Evolutionary conservation across 495 filamentous ascomycete species (phyloP).

Genomic region (Clohesyomyces aquaticus): DNA sequence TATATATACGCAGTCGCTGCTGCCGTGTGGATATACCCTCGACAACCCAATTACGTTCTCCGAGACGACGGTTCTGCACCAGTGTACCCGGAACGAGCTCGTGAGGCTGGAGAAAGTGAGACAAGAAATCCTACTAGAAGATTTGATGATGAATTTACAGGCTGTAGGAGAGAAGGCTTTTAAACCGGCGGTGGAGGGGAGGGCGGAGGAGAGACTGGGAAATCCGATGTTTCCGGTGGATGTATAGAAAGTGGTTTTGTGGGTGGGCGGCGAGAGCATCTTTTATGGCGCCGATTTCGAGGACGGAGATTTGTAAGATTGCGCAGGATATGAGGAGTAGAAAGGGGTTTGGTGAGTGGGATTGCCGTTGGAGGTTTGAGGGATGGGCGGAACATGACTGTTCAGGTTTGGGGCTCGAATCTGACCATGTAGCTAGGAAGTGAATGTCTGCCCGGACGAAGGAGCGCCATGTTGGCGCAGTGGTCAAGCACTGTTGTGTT

Average conservation of each 20-base stretch:
- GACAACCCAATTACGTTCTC: constrained; percentile 6
- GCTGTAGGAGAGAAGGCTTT: constrained; percentile 14
- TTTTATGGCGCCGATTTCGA: constrained; percentile 1
- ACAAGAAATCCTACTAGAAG: too few species aligned
- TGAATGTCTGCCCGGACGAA: too few species aligned
- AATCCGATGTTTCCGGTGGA: constrained; percentile 20
- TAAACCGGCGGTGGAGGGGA: background rate
- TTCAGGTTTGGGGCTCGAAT: background rate
- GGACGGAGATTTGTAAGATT: background rate
- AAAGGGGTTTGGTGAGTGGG: constrained; percentile 21
- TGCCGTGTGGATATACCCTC: constrained; percentile 1
- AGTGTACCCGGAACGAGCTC: constrained; percentile 3
- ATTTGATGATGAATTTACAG: constrained; percentile 11
- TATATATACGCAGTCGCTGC: background rate
- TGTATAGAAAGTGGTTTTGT: constrained; percentile 15
- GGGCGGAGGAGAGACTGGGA: constrained; percentile 1
- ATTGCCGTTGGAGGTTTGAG: background rate
- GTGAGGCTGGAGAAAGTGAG: too few species aligned
- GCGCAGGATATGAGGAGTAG: constrained; percentile 7
- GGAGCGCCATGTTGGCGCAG: too few species aligned
- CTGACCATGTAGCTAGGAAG: too few species aligned
- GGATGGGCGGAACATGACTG: background rate
- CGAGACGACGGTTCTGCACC: constrained; percentile 1
- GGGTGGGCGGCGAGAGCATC: constrained; percentile 22
- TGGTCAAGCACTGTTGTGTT: too few species aligned